These are phyloP conservation scores for Silene latifolia DNA, from an alignment of 148 eudicot genomes.

Conservation along the genomic window DNA sequence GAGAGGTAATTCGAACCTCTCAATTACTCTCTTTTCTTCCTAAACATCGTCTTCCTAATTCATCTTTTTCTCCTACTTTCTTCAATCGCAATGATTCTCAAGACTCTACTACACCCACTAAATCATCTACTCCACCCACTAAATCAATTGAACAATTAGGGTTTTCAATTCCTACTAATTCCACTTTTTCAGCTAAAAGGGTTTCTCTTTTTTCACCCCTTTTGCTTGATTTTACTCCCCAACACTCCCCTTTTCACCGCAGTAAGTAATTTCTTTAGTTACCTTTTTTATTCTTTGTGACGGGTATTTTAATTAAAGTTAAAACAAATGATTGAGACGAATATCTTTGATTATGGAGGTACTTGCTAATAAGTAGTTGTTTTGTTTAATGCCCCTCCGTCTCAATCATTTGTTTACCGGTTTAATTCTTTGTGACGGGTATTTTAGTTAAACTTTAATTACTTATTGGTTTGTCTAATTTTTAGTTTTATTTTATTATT, in stretches of 20 bases:
- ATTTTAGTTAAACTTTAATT: too few species aligned
- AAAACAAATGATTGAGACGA: too few species aligned
- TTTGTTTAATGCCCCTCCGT: background rate
- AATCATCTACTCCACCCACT: too few species aligned
- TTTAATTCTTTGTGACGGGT: too few species aligned
- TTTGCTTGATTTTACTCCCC: background rate
- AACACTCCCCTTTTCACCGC: background rate
- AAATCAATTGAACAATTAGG: background rate
- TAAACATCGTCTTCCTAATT: background rate
- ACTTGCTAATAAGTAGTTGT: too few species aligned
- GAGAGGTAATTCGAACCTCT: background rate
- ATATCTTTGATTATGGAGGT: too few species aligned
- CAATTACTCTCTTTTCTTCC: background rate
- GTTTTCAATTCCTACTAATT: background rate
- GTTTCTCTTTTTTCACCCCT: background rate
- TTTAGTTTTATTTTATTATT: background rate
- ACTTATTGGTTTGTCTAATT: too few species aligned
- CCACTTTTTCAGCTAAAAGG: background rate
- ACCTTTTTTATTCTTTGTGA: too few species aligned
- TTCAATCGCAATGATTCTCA: background rate
- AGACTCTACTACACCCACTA: background rate
- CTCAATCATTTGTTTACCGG: background rate
- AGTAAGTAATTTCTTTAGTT: background rate
- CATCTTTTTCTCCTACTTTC: background rate
- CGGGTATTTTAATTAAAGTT: too few species aligned